These are phyloP conservation scores for Lactarius quietus DNA, from an alignment of 768 basidiomycete species.

Conservation along the genomic window DNA sequence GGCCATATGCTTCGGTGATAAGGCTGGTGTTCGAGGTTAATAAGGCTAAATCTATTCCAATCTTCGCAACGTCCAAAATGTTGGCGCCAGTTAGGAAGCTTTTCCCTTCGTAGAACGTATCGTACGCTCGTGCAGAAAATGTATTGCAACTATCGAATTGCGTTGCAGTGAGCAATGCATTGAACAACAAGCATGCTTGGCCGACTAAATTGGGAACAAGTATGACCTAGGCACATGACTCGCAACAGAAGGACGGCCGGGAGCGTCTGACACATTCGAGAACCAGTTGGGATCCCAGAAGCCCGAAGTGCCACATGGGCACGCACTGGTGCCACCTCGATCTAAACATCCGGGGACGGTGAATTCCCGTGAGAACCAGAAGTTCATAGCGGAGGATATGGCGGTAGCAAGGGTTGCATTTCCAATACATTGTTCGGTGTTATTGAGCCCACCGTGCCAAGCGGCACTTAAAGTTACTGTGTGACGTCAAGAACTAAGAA, in stretches of 20 bases:
- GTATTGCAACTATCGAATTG: slow-evolving; percentile 19
- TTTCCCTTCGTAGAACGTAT: slow-evolving; percentile 24
- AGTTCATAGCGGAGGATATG: slow-evolving; percentile 30
- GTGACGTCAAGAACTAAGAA: neutral
- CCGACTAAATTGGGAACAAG: slow-evolving; percentile 21
- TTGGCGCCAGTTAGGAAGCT: slow-evolving; percentile 62
- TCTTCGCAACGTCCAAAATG: slow-evolving; percentile 55
- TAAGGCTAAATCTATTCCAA: slow-evolving; percentile 29
- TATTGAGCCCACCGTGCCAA: slow-evolving; percentile 27
- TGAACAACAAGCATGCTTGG: slow-evolving; percentile 23
- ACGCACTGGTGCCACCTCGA: slow-evolving; percentile 28
- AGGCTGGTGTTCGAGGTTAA: slow-evolving; percentile 38
- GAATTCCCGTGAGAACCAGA: slow-evolving; percentile 34
- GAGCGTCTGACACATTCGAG: slow-evolving; percentile 15
- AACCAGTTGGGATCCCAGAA: slow-evolving; percentile 27
- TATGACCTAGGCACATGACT: slow-evolving; percentile 19
- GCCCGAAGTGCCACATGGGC: slow-evolving; percentile 33
- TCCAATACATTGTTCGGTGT: slow-evolving; percentile 18
- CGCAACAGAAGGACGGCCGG: neutral
- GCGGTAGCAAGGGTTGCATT: slow-evolving; percentile 23
- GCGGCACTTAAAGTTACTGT: slow-evolving; percentile 28
- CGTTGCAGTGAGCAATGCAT: slow-evolving; percentile 17
- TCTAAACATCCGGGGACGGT: slow-evolving; percentile 31
- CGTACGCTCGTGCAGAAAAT: slow-evolving; percentile 23
- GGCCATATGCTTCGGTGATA: slow-evolving; percentile 46